Percentiles rank a stretch among this genome's conserved stretches.
These are phyloP conservation scores for Lepidopterella palustris DNA, from an alignment of 495 filamentous ascomycete species.

Conservation along the genomic window DNA sequence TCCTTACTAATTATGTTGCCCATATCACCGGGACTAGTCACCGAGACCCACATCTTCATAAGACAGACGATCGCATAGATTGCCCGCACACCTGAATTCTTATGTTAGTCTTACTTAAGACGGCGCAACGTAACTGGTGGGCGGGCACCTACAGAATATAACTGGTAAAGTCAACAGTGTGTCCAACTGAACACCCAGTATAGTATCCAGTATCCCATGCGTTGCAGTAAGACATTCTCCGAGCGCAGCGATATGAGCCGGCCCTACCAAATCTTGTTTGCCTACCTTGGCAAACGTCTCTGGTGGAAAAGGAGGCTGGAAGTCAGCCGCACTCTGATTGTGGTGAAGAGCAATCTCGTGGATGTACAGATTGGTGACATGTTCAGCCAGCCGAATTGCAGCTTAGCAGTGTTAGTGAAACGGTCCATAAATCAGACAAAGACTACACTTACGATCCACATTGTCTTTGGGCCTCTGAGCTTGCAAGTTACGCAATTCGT, in stretches of 20 bases:
- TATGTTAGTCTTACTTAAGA: no score
- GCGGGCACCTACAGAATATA: slow-evolving; percentile 53
- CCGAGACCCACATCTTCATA: slow-evolving; percentile 81
- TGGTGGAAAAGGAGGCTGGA: slow-evolving; percentile 32
- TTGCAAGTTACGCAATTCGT: slow-evolving; percentile 50
- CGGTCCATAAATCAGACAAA: no score
- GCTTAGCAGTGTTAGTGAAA: slow-evolving; percentile 37
- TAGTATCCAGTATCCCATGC: slow-evolving; percentile 66
- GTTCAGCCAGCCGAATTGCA: slow-evolving; percentile 51
- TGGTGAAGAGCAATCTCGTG: slow-evolving; percentile 80
- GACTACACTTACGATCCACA: slow-evolving; percentile 17
- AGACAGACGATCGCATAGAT: slow-evolving; percentile 79
- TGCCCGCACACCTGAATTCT: slow-evolving; percentile 58
- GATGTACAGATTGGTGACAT: slow-evolving; percentile 69
- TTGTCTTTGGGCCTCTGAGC: slow-evolving; percentile 46
- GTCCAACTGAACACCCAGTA: slow-evolving; percentile 53
- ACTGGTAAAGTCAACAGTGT: slow-evolving; percentile 67
- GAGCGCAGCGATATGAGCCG: slow-evolving; percentile 63
- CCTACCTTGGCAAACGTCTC: slow-evolving; percentile 15
- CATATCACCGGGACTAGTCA: slow-evolving; percentile 60
- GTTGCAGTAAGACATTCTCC: slow-evolving; percentile 64
- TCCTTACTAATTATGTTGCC: slow-evolving; percentile 70
- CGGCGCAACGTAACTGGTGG: no score
- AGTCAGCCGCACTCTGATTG: slow-evolving; percentile 60
- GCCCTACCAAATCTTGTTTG: slow-evolving; percentile 23